phyloP scores from a whole-genome alignment of 176 grass and related monocot species.

The Carex myosuroides region DNA sequence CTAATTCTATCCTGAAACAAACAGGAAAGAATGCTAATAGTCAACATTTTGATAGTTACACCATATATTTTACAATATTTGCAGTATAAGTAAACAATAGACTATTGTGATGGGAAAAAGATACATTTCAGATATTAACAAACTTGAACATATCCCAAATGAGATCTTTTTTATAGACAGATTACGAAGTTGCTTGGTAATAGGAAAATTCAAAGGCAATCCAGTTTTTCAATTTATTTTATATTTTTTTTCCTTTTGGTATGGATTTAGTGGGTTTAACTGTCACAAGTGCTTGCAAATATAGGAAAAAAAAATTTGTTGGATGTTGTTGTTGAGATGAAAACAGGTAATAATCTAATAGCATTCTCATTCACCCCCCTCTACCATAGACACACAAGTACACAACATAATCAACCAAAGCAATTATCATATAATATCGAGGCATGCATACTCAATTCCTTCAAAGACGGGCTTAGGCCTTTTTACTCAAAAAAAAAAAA shows the following conservation, averaged over 20 bases:
- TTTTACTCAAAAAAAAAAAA: too few species aligned
- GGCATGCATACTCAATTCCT: not conserved
- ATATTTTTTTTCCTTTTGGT: not conserved
- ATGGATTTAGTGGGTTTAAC: not conserved
- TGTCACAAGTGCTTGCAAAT: not conserved
- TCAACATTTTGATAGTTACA: not conserved
- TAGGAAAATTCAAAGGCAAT: not conserved
- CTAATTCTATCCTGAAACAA: conserved; percentile 72
- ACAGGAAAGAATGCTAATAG: not conserved
- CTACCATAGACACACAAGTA: not conserved
- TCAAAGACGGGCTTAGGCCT: too few species aligned
- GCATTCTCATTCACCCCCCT: not conserved
- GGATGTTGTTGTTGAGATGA: not conserved
- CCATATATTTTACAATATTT: not conserved
- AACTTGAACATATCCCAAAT: not conserved
- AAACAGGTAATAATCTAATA: not conserved
- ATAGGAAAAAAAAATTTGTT: not conserved
- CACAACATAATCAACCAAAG: not conserved
- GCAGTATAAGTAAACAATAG: not conserved
- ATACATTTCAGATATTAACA: not conserved
- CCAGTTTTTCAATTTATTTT: not conserved
- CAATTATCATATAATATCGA: not conserved
- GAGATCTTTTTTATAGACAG: not conserved
- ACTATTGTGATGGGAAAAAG: not conserved
- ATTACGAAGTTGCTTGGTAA: not conserved